Evolutionary conservation across 2,329 filamentous ascomycete genomes (phyloP), one percentile per base, ranked within the genome.

Genomic region (Alternaria incomplexa): DNA sequence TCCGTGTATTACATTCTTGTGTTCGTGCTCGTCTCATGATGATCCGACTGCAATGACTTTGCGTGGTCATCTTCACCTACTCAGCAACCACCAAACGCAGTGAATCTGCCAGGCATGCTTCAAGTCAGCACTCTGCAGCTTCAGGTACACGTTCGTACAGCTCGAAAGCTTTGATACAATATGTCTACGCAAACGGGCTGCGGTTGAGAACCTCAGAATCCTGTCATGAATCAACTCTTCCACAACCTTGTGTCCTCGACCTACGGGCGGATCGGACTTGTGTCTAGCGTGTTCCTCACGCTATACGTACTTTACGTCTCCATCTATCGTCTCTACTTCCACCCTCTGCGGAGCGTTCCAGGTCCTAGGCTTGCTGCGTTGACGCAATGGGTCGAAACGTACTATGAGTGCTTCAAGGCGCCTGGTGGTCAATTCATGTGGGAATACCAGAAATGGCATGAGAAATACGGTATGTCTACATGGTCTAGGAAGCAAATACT

Each of bases 301-400:
- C 4, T 40, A 40, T 40, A 40, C n/a, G 36, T 40, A 17, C 36
- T 40, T 26, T 47, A 46, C 51, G 22, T 52, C 26, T 20, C 55
- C 57, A 20, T 47, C 45, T 59, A 58, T 36, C 63, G 64, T 26
- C 22, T 62, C 48, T 54, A 8, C 51, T 53, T 61, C 45, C 56
- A 62, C 43, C 61, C 61, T 45, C 64, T 62, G 20, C 56, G 46
- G 25, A 46, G 62, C 8, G 47, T 68, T 45, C 61, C 64, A 40
- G 66, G 66, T 28, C 64, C 66, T 17, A 66, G 56, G 36, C 47
- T 68, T 26, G 63, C 66, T 12, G 71, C 71, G 10, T 46, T 68
- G 15, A 70, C 71, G 6, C 64, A 60, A 20, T 73, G 70, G 58
- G 66, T 71, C 57, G 20, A 48, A 6, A 48, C 48, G 17, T 51